These are phyloP conservation scores for Myochromella boudieri DNA, from an alignment of 768 basidiomycete species.

Conservation along the genomic window DNA sequence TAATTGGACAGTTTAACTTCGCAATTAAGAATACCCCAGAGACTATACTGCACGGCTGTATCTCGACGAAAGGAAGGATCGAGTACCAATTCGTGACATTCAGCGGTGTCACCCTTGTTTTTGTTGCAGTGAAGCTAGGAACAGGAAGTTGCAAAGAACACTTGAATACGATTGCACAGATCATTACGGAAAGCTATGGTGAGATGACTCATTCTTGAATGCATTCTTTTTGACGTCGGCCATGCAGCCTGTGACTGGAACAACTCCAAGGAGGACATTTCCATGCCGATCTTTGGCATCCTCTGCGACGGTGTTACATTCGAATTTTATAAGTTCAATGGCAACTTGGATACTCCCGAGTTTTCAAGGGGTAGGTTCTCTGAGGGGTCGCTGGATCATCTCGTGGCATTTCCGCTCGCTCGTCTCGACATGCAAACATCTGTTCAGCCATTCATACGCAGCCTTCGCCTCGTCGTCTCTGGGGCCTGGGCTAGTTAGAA, in stretches of 20 bases:
- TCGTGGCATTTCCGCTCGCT: too few species aligned
- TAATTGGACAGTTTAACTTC: conserved; percentile 14
- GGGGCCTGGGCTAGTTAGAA: too few species aligned
- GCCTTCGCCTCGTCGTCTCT: too few species aligned
- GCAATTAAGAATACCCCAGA: conserved; percentile 19
- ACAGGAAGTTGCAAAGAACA: conserved; percentile 9
- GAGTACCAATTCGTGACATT: conserved; percentile 9
- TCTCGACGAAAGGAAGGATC: conserved; percentile 13
- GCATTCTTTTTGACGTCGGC: background rate
- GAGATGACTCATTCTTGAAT: conserved; percentile 2
- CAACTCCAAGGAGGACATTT: conserved; percentile 3
- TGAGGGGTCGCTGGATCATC: too few species aligned
- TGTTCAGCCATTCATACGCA: too few species aligned
- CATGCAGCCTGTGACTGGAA: conserved; percentile 11
- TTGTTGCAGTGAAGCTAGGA: conserved; percentile 13
- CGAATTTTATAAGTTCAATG: conserved; percentile 17
- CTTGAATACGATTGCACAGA: conserved; percentile 16
- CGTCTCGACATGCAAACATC: too few species aligned
- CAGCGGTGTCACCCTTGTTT: conserved; percentile 12
- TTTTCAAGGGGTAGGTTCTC: too few species aligned
- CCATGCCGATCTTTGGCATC: conserved; percentile 14
- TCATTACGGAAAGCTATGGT: conserved; percentile 19
- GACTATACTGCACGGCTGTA: conserved; percentile 13
- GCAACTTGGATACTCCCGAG: conserved; percentile 10
- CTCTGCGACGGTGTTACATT: conserved; percentile 15